Percentiles rank a stretch among this genome's conserved stretches.
These are phyloP conservation scores for Straminergon stramineum DNA, from an alignment of 225 moss, liverwort and hornwort genomes.

Conservation along the genomic window DNA sequence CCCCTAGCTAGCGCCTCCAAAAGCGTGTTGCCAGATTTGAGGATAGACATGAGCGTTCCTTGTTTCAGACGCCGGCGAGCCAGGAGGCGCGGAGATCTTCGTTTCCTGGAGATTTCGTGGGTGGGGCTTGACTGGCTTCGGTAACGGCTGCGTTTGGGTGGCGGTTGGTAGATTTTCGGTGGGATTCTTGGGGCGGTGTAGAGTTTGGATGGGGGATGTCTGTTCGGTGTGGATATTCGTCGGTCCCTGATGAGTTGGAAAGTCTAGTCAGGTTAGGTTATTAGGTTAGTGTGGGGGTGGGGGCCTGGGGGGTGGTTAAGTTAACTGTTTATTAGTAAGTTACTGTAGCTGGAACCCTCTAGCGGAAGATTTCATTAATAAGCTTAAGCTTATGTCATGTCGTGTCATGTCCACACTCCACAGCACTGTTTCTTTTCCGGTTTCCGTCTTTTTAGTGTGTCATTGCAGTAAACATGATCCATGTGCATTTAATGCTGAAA, in stretches of 20 bases:
- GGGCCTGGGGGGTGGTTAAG: too few relatives aligned
- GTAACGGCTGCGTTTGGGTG: neutral
- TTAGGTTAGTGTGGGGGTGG: neutral
- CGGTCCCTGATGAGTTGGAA: neutral
- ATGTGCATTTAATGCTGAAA: neutral
- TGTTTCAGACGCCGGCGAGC: neutral
- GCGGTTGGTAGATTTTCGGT: neutral
- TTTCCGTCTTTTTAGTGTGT: neutral
- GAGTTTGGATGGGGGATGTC: neutral
- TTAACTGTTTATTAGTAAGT: neutral
- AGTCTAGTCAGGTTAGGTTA: neutral
- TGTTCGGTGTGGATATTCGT: neutral
- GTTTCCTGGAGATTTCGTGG: fast-evolving
- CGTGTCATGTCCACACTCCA: neutral
- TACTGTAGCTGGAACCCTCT: neutral
- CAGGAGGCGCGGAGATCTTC: neutral
- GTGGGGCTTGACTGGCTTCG: too few relatives aligned
- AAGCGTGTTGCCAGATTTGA: conserved; percentile 20
- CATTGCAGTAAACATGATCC: neutral
- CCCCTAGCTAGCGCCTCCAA: neutral
- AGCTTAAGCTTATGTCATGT: neutral
- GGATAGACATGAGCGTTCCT: conserved; percentile 11
- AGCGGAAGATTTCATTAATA: neutral
- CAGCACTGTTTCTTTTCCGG: neutral
- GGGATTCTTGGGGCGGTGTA: fast-evolving